Evolutionary conservation across 345 rosid species (phyloP).

Genomic region (Euphorbia tirucalli): DNA sequence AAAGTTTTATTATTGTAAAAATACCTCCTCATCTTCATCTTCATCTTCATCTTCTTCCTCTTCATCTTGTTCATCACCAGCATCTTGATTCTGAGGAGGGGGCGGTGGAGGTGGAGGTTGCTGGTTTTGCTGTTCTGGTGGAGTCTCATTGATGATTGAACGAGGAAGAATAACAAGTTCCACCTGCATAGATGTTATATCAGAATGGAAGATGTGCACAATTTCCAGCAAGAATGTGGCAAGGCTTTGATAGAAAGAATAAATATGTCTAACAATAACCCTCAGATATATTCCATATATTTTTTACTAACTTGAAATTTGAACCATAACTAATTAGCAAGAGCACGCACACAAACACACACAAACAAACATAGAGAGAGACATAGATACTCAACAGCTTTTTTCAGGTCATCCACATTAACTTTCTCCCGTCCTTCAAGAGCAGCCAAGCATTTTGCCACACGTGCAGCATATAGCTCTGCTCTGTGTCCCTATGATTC

Average conservation of each 20-base stretch:
- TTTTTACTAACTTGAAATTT: background rate
- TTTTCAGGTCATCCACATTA: slow-evolving; percentile 84
- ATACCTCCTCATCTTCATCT: slow-evolving; percentile 59
- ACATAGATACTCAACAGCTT: slow-evolving; percentile 74
- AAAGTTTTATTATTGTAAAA: slow-evolving; percentile 10
- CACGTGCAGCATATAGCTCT: slow-evolving; percentile 88
- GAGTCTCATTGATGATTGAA: slow-evolving; percentile 67
- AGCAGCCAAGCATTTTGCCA: slow-evolving; percentile 94
- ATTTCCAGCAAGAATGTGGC: too few relatives aligned
- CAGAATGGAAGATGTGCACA: too few relatives aligned
- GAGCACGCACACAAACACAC: too few relatives aligned
- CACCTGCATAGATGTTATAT: slow-evolving; percentile 52
- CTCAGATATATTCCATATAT: background rate
- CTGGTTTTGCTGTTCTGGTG: slow-evolving; percentile 87
- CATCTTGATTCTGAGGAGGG: slow-evolving; percentile 80
- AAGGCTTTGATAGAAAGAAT: background rate
- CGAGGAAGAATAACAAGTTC: slow-evolving; percentile 97
- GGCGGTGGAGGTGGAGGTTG: slow-evolving; percentile 96
- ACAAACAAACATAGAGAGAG: too few relatives aligned
- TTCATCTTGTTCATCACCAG: slow-evolving; percentile 73
- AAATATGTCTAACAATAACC: background rate
- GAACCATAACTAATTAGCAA: background rate
- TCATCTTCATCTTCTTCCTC: slow-evolving; percentile 80
- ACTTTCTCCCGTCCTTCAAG: slow-evolving; percentile 94
- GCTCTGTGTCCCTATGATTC: slow-evolving; percentile 88